phyloP scores from a whole-genome alignment of 2,329 filamentous ascomycete genomes.

The Fusarium longipes region DNA sequence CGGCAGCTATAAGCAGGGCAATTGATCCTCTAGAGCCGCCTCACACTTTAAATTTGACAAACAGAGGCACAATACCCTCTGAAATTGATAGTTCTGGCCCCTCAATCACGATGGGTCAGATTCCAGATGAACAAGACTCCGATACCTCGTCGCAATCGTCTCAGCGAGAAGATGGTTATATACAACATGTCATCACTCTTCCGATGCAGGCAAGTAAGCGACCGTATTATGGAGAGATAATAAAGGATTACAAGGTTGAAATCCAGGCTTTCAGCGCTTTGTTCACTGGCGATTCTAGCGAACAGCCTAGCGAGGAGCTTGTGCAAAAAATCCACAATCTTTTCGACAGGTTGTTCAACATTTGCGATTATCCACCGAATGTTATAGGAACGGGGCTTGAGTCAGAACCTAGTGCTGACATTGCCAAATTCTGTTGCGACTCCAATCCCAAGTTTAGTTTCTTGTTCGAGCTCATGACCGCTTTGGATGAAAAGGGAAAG shows the following conservation, averaged over 20 bases:
- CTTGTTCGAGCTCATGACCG: conserved; percentile 60
- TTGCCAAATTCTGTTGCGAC: conserved; percentile 65
- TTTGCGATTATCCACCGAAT: conserved; percentile 69
- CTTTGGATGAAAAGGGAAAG: conserved; percentile 57
- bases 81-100: conserved; percentile 40
- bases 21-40: conserved; percentile 39
- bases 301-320: conserved; percentile 54
- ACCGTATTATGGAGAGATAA: conserved; percentile 62
- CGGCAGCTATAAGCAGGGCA: conserved; percentile 53
- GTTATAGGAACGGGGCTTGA: conserved; percentile 58
- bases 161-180: conserved; percentile 8
- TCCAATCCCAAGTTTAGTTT: conserved; percentile 72
- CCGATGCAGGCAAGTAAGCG: conserved; percentile 66
- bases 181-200: conserved; percentile 65
- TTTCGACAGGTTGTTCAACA: conserved; percentile 62
- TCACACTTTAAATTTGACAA: conserved; percentile 37
- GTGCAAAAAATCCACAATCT: conserved; percentile 62
- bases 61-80: conserved; percentile 33
- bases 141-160: conserved; percentile 36
- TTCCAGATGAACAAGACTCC: conserved; percentile 39
- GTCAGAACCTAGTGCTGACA: conserved; percentile 53
- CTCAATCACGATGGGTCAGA: conserved; percentile 45
- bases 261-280: conserved; percentile 59
- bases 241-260: conserved; percentile 57
- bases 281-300: conserved; percentile 55